Evolutionary conservation across 768 basidiomycete genomes (phyloP).

Genomic region (Mycena metata): DNA sequence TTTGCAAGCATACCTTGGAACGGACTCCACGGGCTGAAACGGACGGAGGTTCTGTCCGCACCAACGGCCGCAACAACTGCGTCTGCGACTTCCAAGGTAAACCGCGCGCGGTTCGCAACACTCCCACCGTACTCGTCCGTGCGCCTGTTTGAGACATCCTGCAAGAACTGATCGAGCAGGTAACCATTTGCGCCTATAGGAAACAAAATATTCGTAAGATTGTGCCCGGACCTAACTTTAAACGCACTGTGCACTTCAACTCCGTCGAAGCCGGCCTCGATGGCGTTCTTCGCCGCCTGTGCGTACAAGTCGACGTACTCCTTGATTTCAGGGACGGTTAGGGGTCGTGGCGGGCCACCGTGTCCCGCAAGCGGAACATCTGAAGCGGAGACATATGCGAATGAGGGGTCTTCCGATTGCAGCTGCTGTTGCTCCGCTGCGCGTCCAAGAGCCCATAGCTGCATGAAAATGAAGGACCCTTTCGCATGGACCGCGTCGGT

Average conservation of each 20-base stretch:
- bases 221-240: neutral
- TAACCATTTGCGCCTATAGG: neutral
- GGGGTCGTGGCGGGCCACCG: slow-evolving; percentile 28
- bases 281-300: too few species aligned
- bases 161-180: neutral
- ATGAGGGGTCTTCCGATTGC: slow-evolving; percentile 41
- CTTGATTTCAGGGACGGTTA: slow-evolving; percentile 47
- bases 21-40: slow-evolving; percentile 59
- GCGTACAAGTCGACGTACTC: slow-evolving; percentile 46
- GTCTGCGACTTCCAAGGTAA: slow-evolving; percentile 60
- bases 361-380: slow-evolving; percentile 34
- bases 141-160: neutral
- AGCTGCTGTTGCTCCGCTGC: slow-evolving; percentile 43
- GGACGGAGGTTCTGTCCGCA: slow-evolving; percentile 56
- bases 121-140: slow-evolving; percentile 65
- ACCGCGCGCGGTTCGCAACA: slow-evolving; percentile 62
- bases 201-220: neutral
- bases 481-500: slow-evolving; percentile 62
- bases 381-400: slow-evolving; percentile 43
- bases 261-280: slow-evolving; percentile 52
- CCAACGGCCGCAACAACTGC: slow-evolving; percentile 60
- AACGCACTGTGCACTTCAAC: slow-evolving; percentile 41
- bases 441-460: slow-evolving; percentile 63
- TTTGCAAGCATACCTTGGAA: neutral
- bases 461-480: slow-evolving; percentile 58